These are phyloP conservation scores for Rhizopogon salebrosus DNA, from an alignment of 768 basidiomycete species.

Conservation along the genomic window DNA sequence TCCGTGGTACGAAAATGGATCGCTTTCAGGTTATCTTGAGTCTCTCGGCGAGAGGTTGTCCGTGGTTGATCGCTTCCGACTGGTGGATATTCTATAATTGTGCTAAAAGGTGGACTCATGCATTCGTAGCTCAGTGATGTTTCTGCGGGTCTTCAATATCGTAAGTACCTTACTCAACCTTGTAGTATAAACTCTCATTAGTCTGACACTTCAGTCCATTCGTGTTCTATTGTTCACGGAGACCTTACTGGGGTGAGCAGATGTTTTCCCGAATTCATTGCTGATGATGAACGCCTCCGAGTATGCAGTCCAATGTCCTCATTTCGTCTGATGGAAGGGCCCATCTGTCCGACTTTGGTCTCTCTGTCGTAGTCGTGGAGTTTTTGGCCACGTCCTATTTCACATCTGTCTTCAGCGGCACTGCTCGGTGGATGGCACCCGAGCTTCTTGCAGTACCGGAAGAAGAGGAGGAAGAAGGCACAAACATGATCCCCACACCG, in stretches of 20 bases:
- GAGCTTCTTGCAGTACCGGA: constrained; percentile 31
- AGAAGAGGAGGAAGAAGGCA: no score
- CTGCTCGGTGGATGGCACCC: constrained; percentile 1
- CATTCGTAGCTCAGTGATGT: constrained; percentile 18
- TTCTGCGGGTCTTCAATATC: constrained; percentile 22
- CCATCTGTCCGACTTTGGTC: constrained; percentile 41
- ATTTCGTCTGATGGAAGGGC: constrained; percentile 30
- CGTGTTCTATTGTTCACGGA: constrained; percentile 13
- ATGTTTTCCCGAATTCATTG: not conserved
- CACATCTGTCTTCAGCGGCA: not conserved
- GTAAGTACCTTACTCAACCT: constrained; percentile 5
- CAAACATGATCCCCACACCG: constrained; percentile 9
- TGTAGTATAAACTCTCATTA: not conserved
- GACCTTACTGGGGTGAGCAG: constrained; percentile 14
- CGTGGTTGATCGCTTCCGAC: constrained; percentile 7
- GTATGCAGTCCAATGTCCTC: constrained; percentile 40
- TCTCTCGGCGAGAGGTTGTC: constrained; percentile 1
- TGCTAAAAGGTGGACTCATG: not conserved
- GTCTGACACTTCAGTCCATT: constrained; percentile 9
- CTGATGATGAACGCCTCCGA: not conserved
- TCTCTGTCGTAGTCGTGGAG: constrained; percentile 16
- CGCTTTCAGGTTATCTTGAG: constrained; percentile 17
- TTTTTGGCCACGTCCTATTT: constrained; percentile 9
- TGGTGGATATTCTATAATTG: constrained; percentile 6
- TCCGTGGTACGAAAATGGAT: constrained; percentile 21